Evolutionary conservation across 805 yeast genomes (phyloP), one percentile per base, ranked within the genome.

Genomic region (Wickerhamomyces hampshirensis): DNA sequence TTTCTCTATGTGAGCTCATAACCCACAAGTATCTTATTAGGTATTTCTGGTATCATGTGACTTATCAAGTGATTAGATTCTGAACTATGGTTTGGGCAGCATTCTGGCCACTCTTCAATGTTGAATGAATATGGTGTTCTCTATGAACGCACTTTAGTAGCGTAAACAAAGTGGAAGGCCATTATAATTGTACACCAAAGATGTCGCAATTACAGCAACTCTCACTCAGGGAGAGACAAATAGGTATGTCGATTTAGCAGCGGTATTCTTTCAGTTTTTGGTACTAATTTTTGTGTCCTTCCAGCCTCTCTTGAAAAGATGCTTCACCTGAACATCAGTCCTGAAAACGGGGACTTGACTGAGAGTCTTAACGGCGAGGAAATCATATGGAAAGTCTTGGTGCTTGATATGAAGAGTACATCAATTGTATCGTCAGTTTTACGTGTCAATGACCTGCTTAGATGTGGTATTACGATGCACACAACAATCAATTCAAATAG

Each of bases 401-500:
- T 93, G 5, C 69, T 93, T 46, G 99, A 93, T 58, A 59, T 69
- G 27, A 74, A 79, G 40, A 84, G 96, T 28, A 84, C 95, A 21
- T 83, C 84, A 13, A 82, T 93, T 28, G 75, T 93, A 6, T 88
- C 97, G 3, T 84, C 95, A 6, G 91, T 93, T n/a, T 63, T 93
- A 38, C 69, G 98, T 40, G 96, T 91, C 43, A 87, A 87, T 50
- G 98, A 94, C 58, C 68, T 93, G 47, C 70, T 93, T 48, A 77
- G 82, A 47, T 84, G 86, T 55, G 98, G 98, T 8, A 80, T 93
- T 38, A 93, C 99, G 0, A 81, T 88, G 52, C 98, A 93, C 56
- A 71, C 91, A 40, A 62, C 84, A 33, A 77, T 91, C 37, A 68
- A 69, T 37, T 69, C 87, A 31, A 75, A 73, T 39, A 69, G 98